Evolutionary conservation across 331 rosid species (phyloP).

Genomic region (Acacia pycnantha): DNA sequence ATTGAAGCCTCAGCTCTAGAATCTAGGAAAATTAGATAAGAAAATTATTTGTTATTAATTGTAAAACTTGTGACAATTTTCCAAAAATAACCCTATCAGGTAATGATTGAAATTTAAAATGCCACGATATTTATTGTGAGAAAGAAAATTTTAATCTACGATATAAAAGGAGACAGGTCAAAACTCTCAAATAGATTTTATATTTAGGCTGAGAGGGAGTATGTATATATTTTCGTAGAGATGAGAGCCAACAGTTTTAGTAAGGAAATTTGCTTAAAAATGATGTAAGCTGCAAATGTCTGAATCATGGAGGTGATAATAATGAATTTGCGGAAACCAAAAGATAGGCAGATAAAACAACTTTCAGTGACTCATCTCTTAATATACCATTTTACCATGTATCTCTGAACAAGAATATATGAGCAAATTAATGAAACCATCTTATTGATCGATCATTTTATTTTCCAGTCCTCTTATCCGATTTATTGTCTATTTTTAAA

Average conservation of each 20-base stretch:
- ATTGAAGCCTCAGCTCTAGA: neutral
- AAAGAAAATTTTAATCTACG: too few species aligned
- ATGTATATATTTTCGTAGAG: neutral
- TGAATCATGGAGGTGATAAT: neutral
- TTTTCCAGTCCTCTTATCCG: neutral
- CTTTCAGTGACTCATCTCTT: neutral
- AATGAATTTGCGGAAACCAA: neutral
- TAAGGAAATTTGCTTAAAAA: neutral
- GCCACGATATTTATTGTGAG: neutral
- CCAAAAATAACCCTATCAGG: too few species aligned
- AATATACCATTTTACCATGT: slow-evolving; percentile 6
- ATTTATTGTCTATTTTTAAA: too few species aligned
- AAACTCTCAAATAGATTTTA: too few species aligned
- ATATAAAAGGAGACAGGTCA: neutral
- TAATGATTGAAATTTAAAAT: too few species aligned
- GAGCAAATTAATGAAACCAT: slow-evolving; percentile 8
- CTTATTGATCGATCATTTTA: neutral
- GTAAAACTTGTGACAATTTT: neutral
- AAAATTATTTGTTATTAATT: too few species aligned
- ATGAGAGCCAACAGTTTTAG: neutral
- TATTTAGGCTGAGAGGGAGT: too few species aligned
- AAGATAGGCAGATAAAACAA: slow-evolving; percentile 2
- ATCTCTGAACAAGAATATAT: neutral
- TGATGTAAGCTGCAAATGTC: neutral
- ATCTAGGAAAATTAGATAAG: neutral